Percentiles rank a stretch among this genome's conserved stretches.
Evolutionary conservation across 192 early-diverging fungal genomes (phyloP).

Genomic region (Podila epicladia): DNA sequence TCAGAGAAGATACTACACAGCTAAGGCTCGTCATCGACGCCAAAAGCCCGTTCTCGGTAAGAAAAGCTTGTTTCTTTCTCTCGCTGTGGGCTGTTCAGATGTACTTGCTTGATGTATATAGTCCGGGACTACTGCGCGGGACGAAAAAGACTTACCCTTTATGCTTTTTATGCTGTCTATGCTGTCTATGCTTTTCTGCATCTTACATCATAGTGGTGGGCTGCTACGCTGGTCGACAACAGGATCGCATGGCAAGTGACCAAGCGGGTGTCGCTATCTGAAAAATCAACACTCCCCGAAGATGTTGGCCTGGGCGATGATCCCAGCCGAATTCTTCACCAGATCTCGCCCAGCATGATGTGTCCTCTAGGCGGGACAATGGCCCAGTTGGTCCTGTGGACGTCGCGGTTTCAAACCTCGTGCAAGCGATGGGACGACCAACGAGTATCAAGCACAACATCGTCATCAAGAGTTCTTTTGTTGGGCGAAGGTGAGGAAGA

Average conservation of each 20-base stretch:
- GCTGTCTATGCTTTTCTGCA: not conserved
- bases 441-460: not conserved
- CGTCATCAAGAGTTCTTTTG: slow-evolving; percentile 15
- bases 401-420: slow-evolving; percentile 24
- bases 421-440: slow-evolving; percentile 37
- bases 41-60: slow-evolving; percentile 33
- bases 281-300: slow-evolving; percentile 17
- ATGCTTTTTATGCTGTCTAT: slow-evolving; percentile 2
- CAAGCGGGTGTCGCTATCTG: slow-evolving; percentile 20
- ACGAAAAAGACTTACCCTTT: too few relatives aligned
- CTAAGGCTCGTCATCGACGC: slow-evolving; percentile 24
- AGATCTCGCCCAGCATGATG: slow-evolving; percentile 38
- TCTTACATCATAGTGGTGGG: slow-evolving; percentile 35
- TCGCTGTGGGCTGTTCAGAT: not conserved
- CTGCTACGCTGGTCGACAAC: slow-evolving; percentile 33
- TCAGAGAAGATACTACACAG: slow-evolving; percentile 40
- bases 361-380: slow-evolving; percentile 43
- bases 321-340: slow-evolving; percentile 5
- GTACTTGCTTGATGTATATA: too few relatives aligned
- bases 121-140: too few relatives aligned
- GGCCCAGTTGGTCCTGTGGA: slow-evolving; percentile 27
- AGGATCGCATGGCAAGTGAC: slow-evolving; percentile 49
- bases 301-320: slow-evolving; percentile 8
- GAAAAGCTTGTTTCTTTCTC: not conserved
- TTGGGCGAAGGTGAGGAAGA: slow-evolving; percentile 35